A percentile compares a stretch with the other conserved stretches of the same genome.
Conservation (phyloP, 345 rosid genomes). For the Populus nigra region DNA sequence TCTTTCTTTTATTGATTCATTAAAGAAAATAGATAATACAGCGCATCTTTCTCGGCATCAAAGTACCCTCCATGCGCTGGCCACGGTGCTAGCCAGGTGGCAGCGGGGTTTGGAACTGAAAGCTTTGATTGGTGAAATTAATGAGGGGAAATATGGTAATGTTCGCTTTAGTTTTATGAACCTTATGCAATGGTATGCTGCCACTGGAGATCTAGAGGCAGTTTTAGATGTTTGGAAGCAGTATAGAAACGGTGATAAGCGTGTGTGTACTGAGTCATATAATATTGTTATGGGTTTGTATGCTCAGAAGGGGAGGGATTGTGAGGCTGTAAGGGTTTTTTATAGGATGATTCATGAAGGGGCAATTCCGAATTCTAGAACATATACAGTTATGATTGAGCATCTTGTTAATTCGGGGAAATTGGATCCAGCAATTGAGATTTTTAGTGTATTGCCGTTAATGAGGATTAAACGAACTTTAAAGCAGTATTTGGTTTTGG, state of each 20-base stretch:
- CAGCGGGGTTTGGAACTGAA: conserved; percentile 45
- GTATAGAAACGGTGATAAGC: conserved; percentile 43
- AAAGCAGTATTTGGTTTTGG: conserved; percentile 58
- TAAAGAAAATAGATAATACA: conserved; percentile 13
- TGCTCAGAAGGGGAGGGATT: conserved; percentile 38
- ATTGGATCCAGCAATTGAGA: conserved; percentile 60
- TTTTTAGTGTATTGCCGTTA: conserved; percentile 58
- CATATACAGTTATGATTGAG: conserved; percentile 70
- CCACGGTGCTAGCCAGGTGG: conserved; percentile 68
- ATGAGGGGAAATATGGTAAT: conserved; percentile 43
- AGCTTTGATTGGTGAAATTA: conserved; percentile 45
- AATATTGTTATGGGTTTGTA: conserved; percentile 61
- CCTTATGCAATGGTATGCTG: conserved; percentile 61
- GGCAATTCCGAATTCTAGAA: conserved; percentile 77
- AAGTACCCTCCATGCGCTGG: conserved; percentile 56
- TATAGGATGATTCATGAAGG: conserved; percentile 60
- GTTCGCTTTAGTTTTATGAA: conserved; percentile 64
- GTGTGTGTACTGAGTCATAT: conserved; percentile 59
- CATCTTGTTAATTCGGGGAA: conserved; percentile 56
- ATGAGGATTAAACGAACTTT: conserved; percentile 78
- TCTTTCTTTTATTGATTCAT: conserved; percentile 48
- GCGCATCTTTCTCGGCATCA: conserved; percentile 45
- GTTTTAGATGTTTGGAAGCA: conserved; percentile 58
- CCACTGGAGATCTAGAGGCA: conserved; percentile 51
- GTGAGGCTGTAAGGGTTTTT: conserved; percentile 54